Percentiles rank a stretch among this genome's conserved stretches.
Conservation (phyloP, 257 asterid species). For the Lycium ferocissimum region DNA sequence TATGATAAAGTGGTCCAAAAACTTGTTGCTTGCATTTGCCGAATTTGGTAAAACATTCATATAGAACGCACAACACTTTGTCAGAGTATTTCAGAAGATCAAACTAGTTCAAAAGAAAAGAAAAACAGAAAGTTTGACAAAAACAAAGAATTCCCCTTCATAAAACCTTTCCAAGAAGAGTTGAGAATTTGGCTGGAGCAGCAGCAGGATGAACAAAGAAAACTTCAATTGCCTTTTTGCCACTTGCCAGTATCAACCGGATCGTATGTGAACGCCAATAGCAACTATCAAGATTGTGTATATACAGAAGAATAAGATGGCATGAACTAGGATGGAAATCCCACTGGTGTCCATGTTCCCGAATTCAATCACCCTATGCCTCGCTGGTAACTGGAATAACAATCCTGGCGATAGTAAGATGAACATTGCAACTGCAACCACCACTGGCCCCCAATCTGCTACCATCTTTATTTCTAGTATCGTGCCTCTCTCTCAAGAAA, state of each 20-base stretch:
- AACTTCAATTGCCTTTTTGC: not conserved
- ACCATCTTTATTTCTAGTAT: conserved; percentile 37
- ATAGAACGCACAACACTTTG: not conserved
- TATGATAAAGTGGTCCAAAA: conserved; percentile 9
- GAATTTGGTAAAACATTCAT: conserved; percentile 16
- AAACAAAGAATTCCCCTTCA: conserved; percentile 13
- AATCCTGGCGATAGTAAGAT: conserved; percentile 84
- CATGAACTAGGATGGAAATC: conserved; percentile 80
- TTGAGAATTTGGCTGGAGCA: not conserved
- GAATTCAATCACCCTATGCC: conserved; percentile 74
- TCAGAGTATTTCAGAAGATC: not conserved
- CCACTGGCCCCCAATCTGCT: conserved; percentile 92
- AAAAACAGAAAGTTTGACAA: not conserved
- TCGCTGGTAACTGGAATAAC: conserved; percentile 87
- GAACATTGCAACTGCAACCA: conserved; percentile 92
- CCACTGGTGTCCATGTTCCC: conserved; percentile 97
- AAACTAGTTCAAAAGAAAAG: not conserved
- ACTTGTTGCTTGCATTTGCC: conserved; percentile 24
- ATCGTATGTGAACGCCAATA: conserved; percentile 73
- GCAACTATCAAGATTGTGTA: conserved; percentile 86
- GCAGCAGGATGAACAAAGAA: not conserved
- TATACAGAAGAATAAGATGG: conserved; percentile 77
- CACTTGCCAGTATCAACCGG: conserved; percentile 43
- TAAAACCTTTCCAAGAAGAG: conserved; percentile 15
- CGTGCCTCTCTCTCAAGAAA: conserved; percentile 10